Evolutionary conservation across 495 filamentous ascomycete genomes (phyloP).

Genomic region (Darksidea phi): DNA sequence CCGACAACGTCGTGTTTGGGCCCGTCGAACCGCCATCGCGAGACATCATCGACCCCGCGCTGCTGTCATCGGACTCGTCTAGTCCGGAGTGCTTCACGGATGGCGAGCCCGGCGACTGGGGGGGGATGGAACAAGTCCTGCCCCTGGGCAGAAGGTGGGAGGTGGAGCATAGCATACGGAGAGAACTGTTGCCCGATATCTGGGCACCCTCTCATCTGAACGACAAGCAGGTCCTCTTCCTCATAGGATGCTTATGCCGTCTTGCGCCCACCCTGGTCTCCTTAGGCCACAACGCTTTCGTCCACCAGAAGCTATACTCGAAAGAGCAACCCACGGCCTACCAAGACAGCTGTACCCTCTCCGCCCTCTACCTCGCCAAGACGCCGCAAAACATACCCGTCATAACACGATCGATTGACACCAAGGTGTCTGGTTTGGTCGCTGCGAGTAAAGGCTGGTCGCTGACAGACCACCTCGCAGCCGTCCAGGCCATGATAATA

Average conservation of each 20-base stretch:
- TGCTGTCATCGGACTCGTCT: conserved; percentile 2
- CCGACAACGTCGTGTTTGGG: neutral
- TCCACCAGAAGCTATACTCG: conserved; percentile 19
- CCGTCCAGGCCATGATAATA: conserved; percentile 30
- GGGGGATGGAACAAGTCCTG: too few species aligned
- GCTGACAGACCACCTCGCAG: conserved; percentile 24
- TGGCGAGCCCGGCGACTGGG: too few species aligned
- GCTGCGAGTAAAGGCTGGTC: conserved; percentile 2
- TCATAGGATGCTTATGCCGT: conserved; percentile 5
- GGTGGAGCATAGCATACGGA: neutral
- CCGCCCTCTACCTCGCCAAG: conserved; percentile 21
- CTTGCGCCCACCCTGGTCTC: conserved; percentile 18
- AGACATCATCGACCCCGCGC: conserved; percentile 12
- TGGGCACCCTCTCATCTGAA: conserved; percentile 21
- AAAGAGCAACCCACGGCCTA: conserved; percentile 11
- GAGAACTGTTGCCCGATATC: conserved; percentile 14
- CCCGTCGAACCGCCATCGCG: neutral
- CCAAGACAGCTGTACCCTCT: conserved; percentile 19
- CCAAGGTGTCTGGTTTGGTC: conserved; percentile 15
- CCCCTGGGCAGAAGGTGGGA: too few species aligned
- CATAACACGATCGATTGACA: conserved; percentile 6
- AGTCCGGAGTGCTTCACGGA: conserved; percentile 18
- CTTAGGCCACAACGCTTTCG: conserved; percentile 17
- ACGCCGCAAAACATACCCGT: conserved; percentile 16
- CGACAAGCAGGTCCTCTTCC: conserved; percentile 3